Percentiles rank a stretch among this genome's conserved stretches.
Evolutionary conservation across 495 filamentous ascomycete genomes (phyloP).

Genomic region (Penicillium macrosclerotiorum): DNA sequence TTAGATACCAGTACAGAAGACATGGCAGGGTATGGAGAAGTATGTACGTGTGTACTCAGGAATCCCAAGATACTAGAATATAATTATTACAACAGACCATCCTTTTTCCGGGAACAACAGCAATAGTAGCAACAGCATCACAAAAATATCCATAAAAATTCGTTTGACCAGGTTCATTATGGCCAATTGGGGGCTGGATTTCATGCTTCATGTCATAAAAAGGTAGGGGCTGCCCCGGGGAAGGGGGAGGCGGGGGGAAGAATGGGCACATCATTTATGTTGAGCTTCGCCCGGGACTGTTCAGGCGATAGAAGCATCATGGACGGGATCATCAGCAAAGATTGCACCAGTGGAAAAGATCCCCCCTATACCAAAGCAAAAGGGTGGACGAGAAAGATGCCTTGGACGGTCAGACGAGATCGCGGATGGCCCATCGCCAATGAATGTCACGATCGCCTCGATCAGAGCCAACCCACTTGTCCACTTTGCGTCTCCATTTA

Average conservation of each 20-base stretch:
- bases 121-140: conserved; percentile 22
- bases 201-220: conserved; percentile 26
- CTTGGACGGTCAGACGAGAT: conserved; percentile 35
- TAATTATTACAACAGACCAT: too few relatives aligned
- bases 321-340: too few relatives aligned
- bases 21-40: neutral
- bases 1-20: too few relatives aligned
- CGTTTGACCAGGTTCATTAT: conserved; percentile 24
- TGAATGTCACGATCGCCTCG: conserved; percentile 38
- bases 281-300: too few relatives aligned
- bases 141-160: conserved; percentile 16
- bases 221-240: too few relatives aligned
- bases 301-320: too few relatives aligned
- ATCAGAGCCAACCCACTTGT: conserved; percentile 64
- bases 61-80: neutral
- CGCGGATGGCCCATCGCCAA: conserved; percentile 58
- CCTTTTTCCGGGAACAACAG: too few relatives aligned
- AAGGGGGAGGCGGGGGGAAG: too few relatives aligned
- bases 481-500: conserved; percentile 80
- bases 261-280: too few relatives aligned
- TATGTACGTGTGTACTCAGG: conserved; percentile 4
- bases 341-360: too few relatives aligned
- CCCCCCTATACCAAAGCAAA: too few relatives aligned
- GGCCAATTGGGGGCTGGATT: conserved; percentile 6
- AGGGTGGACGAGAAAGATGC: neutral